Evolutionary conservation across 768 basidiomycete species (phyloP).

Genomic region (Suillus luteus): DNA sequence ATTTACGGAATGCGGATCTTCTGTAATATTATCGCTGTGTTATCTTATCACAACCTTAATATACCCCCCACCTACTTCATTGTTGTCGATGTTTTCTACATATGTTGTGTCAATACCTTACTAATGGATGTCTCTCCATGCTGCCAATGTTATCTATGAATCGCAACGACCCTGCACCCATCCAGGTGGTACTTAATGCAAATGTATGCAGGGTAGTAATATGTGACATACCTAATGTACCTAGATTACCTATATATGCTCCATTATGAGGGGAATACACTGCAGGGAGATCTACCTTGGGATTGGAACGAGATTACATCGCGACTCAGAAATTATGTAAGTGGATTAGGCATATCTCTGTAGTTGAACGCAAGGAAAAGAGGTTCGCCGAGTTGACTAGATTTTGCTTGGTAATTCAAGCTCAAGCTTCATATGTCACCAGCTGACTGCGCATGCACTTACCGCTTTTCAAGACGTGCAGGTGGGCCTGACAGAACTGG

Average conservation of each 20-base stretch:
- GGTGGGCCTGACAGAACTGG: background rate
- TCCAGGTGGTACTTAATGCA: background rate
- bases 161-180: background rate
- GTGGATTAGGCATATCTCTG: no score
- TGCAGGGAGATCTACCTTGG: background rate
- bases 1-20: slow-evolving; percentile 69
- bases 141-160: background rate
- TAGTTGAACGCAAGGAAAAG: background rate
- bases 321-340: no score
- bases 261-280: background rate
- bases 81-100: background rate
- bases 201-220: background rate
- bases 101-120: background rate
- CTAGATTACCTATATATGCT: background rate
- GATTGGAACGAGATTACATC: background rate
- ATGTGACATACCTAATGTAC: background rate
- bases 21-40: slow-evolving; percentile 44
- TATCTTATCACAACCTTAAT: slow-evolving; percentile 6
- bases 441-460: background rate
- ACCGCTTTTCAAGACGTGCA: background rate
- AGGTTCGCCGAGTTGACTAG: background rate
- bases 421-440: background rate
- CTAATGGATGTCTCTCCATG: background rate
- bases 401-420: background rate
- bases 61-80: background rate